These are phyloP conservation scores for Corylus heterophylla DNA, from an alignment of 306 rosid genomes.

Conservation along the genomic window DNA sequence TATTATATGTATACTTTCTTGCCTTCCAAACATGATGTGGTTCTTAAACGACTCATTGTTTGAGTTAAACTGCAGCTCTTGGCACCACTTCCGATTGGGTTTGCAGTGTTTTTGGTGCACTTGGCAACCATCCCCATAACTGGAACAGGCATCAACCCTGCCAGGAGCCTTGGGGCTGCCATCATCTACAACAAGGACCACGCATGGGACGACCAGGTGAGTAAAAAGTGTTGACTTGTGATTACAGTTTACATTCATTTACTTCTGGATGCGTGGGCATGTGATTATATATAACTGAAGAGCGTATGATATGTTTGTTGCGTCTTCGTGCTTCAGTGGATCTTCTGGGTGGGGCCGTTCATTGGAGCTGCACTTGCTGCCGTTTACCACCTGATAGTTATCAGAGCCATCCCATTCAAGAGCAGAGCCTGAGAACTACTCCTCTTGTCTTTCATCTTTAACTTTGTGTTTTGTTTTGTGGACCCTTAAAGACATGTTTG, in stretches of 20 bases:
- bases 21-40: neutral
- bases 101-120: constrained; percentile 49
- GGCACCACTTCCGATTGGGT: constrained; percentile 53
- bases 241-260: neutral
- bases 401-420: constrained; percentile 51
- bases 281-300: neutral
- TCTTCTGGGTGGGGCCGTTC: constrained; percentile 64
- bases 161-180: constrained; percentile 53
- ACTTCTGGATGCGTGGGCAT: neutral
- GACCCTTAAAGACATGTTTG: no score
- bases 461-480: neutral
- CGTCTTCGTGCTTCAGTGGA: constrained; percentile 38
- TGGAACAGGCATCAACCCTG: constrained; percentile 51
- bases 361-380: constrained; percentile 64
- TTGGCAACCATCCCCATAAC: constrained; percentile 52
- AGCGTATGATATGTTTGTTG: neutral
- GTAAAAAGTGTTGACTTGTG: neutral
- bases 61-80: constrained; percentile 32
- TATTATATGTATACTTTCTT: neutral
- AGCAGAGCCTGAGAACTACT: constrained; percentile 23
- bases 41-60: neutral
- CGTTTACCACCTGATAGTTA: constrained; percentile 49
- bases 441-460: neutral
- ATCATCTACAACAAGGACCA: constrained; percentile 42
- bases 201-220: constrained; percentile 47